A percentile compares a stretch with the other conserved stretches of the same genome.
Evolutionary conservation across 1,284 basidiomycete species (phyloP).

Genomic region (Malassezia equina): DNA sequence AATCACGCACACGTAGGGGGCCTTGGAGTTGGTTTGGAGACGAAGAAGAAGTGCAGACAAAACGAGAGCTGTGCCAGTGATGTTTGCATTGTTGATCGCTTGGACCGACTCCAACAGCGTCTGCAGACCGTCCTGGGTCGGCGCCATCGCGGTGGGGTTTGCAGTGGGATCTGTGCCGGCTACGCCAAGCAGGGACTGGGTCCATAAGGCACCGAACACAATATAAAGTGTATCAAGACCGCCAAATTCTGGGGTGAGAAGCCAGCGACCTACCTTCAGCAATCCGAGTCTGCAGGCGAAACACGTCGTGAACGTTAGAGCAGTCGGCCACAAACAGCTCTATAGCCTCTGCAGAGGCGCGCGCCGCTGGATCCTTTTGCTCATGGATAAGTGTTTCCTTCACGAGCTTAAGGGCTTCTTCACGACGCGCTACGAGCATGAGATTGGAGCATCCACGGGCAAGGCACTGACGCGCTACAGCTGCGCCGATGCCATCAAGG

Average conservation of each 20-base stretch:
- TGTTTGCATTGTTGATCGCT: conserved; percentile 47
- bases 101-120: conserved; percentile 43
- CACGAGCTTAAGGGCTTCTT: conserved; percentile 51
- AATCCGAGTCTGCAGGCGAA: conserved; percentile 53
- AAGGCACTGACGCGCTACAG: conserved; percentile 8
- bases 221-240: conserved; percentile 74
- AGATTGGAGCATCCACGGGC: conserved; percentile 1
- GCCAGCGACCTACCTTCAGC: conserved; percentile 38
- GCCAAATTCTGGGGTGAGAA: conserved; percentile 52
- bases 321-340: conserved; percentile 56
- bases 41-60: conserved; percentile 56
- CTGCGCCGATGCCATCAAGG: conserved; percentile 12
- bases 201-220: conserved; percentile 69
- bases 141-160: conserved; percentile 1
- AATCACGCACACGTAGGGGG: conserved; percentile 66
- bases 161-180: conserved; percentile 54
- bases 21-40: conserved; percentile 59
- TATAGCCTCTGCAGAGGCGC: conserved; percentile 2
- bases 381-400: conserved; percentile 48
- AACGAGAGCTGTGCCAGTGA: conserved; percentile 49
- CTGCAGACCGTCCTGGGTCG: conserved; percentile 38
- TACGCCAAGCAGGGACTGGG: conserved; percentile 63
- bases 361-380: neutral
- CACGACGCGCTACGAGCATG: conserved; percentile 13
- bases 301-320: conserved; percentile 59